Base-by-base conservation (phyloP, 768 basidiomycete species). In the Termitomyces titanicus region DNA sequence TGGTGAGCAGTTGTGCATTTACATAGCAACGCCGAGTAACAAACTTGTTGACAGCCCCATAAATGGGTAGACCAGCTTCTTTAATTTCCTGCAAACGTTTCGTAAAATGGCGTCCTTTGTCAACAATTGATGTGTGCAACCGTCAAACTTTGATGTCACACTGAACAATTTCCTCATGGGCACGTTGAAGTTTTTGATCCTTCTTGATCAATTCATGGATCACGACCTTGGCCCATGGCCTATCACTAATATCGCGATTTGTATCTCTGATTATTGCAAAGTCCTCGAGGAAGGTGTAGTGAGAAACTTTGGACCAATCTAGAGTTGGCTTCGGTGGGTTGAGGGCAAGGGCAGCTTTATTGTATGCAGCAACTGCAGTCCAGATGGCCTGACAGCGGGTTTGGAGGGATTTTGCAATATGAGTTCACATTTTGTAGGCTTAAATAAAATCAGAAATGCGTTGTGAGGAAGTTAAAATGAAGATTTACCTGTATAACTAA, bases 361-460 rank as follows among this genome's bases (percentile, higher is more conserved):
- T 74, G 63, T 70, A 73, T n/a, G 22, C 39, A 10, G 54, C 59
- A 17, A 73, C 55, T 0, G 71, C 71, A 33, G 39, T 63, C 15
- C 48, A 56, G 31, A 73, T 70, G 1, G 72, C 70, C 42, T 63
- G 54, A 11, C 64, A 68, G 8, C 64, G 62, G 5, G 47, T 55
- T 53, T 71, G 66, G 1, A 73, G 59, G 0, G 65, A 61, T 51
- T 69, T 69, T 6, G 67, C 60, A 25, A 72, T 66, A 37, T 71
- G 68, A 1, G 61, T 66, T 11, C 72, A 63, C 58, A 68, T 58
- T 13, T 60, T 61, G 54, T 71, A 72, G 5, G 59, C 70, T 72
- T 12, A 12, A 24, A 25, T 20, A 5, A 22, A 11, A 18, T 20
- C 18, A 18, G 15, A 20, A 13, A 6, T 11, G 18, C 5, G 12